Evolutionary conservation across 2,329 filamentous ascomycete species (phyloP).

Genomic region (Pseudogymnoascus sp.): DNA sequence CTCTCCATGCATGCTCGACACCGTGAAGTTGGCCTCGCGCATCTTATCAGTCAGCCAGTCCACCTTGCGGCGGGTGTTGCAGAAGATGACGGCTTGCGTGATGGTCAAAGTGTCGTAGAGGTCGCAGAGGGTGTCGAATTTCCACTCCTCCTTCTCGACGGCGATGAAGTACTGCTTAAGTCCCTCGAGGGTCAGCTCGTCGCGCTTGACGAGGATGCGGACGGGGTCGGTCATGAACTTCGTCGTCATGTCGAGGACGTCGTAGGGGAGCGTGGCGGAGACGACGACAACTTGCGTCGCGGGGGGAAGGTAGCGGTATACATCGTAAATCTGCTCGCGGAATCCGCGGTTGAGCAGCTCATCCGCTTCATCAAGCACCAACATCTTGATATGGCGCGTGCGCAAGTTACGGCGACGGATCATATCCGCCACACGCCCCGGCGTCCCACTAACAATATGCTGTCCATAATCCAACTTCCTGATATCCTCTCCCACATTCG

Average conservation of each 20-base stretch:
- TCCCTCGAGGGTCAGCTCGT: constrained; percentile 94
- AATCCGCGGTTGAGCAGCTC: constrained; percentile 88
- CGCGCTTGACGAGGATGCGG: constrained; percentile 94
- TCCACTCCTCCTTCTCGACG: constrained; percentile 99
- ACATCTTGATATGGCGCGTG: constrained; percentile 72
- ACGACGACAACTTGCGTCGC: constrained; percentile 98
- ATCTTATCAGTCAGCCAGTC: constrained; percentile 99
- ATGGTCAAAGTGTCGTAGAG: constrained; percentile 98
- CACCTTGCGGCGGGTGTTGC: constrained; percentile 97
- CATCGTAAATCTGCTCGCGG: constrained; percentile 97
- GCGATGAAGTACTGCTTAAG: constrained; percentile 99
- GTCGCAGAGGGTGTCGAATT: constrained; percentile 97
- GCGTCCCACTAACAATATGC: constrained; percentile 94
- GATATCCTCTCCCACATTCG: constrained; percentile 96
- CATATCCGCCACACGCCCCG: constrained; percentile 89
- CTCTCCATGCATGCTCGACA: constrained; percentile 97
- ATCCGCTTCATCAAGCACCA: constrained; percentile 70
- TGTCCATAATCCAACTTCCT: constrained; percentile 95
- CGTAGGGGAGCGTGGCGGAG: constrained; percentile 92
- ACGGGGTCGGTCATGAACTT: constrained; percentile 99
- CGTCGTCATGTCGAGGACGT: constrained; percentile 97
- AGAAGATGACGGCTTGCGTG: constrained; percentile 98
- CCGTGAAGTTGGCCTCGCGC: constrained; percentile 97
- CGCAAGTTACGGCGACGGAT: constrained; percentile 67
- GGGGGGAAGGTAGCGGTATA: constrained; percentile 93